These are phyloP conservation scores for Spizellomyces punctatus DNA, from an alignment of 192 early-diverging fungal genomes.

Conservation along the genomic window DNA sequence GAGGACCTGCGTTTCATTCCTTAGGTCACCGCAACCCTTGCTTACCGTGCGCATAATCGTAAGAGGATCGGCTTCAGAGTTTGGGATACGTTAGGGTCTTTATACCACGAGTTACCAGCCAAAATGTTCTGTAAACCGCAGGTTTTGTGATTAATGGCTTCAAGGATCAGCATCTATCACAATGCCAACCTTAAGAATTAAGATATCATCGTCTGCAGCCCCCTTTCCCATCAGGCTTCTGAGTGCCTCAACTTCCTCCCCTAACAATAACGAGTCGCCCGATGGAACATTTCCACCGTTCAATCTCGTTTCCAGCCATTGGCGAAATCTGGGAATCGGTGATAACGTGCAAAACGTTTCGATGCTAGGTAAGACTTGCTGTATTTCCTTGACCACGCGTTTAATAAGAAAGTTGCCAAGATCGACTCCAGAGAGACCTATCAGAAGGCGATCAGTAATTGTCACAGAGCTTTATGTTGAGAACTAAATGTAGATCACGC, in stretches of 20 bases:
- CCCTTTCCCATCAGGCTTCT: too few relatives aligned
- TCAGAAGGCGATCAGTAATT: not conserved
- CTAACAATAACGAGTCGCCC: constrained; percentile 37
- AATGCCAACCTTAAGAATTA: too few relatives aligned
- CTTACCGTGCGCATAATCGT: constrained; percentile 60
- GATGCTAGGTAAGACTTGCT: constrained; percentile 68
- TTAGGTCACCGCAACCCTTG: not conserved
- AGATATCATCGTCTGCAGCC: too few relatives aligned
- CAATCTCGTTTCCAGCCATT: constrained; percentile 66
- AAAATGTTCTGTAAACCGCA: constrained; percentile 5
- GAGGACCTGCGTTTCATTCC: not conserved
- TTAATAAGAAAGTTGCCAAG: constrained; percentile 88
- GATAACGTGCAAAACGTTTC: constrained; percentile 85
- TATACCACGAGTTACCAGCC: constrained; percentile 35
- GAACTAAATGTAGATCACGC: constrained; percentile 13
- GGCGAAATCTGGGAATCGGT: constrained; percentile 85
- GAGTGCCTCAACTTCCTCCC: constrained; percentile 29
- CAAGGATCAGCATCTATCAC: too few relatives aligned
- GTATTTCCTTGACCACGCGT: constrained; percentile 80
- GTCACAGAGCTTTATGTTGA: not conserved
- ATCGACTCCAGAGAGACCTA: constrained; percentile 80
- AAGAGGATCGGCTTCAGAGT: constrained; percentile 61
- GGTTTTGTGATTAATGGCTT: too few relatives aligned
- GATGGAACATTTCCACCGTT: not conserved
- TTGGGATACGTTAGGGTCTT: constrained; percentile 32